Conservation (phyloP, 768 basidiomycete species). For the Tulasnella sp. region DNA sequence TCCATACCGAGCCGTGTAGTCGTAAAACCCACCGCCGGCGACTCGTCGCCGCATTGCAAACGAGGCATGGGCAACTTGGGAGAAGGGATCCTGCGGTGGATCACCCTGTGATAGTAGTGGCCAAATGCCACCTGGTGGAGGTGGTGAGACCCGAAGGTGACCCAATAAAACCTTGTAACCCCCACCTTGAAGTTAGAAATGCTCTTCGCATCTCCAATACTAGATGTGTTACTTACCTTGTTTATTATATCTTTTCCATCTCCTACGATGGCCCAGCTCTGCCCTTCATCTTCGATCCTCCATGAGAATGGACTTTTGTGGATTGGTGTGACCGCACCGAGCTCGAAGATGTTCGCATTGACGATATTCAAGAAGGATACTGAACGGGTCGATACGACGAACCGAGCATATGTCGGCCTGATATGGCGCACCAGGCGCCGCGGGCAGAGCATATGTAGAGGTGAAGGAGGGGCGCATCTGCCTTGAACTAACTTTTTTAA, state of each 20-base stretch:
- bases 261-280: slow-evolving; percentile 70
- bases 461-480: neutral
- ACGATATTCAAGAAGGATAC: neutral
- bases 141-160: slow-evolving; percentile 57
- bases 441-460: neutral
- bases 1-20: slow-evolving; percentile 88
- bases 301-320: slow-evolving; percentile 27
- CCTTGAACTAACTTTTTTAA: too few species aligned
- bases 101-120: slow-evolving; percentile 47
- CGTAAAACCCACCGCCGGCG: slow-evolving; percentile 65
- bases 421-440: too few species aligned
- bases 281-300: slow-evolving; percentile 43
- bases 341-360: slow-evolving; percentile 4
- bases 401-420: too few species aligned
- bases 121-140: slow-evolving; percentile 60
- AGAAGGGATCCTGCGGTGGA: slow-evolving; percentile 37
- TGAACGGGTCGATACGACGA: too few species aligned
- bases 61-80: slow-evolving; percentile 46
- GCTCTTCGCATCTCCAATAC: slow-evolving; percentile 22
- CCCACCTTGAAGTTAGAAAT: neutral
- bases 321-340: slow-evolving; percentile 9
- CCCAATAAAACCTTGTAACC: slow-evolving; percentile 48
- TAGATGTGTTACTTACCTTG: slow-evolving; percentile 50
- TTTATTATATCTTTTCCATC: slow-evolving; percentile 53
- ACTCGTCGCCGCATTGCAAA: slow-evolving; percentile 51